phyloP scores from a whole-genome alignment of 2,329 filamentous ascomycete species.

The Claviceps capensis region DNA sequence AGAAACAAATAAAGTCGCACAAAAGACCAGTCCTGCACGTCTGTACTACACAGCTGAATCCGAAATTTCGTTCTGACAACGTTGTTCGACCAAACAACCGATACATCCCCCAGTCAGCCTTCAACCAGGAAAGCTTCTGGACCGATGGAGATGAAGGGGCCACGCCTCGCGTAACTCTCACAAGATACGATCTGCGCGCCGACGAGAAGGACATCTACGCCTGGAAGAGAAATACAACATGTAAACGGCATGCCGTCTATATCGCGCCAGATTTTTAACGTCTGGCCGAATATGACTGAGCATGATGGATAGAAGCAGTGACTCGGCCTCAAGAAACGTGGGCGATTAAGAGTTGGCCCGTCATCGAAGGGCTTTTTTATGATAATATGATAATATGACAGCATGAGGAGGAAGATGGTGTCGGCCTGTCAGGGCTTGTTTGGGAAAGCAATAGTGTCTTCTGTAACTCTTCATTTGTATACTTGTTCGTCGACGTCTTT shows the following conservation, averaged over 20 bases:
- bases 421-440: too few relatives aligned
- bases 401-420: too few relatives aligned
- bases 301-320: too few relatives aligned
- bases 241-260: neutral
- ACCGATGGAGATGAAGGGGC: neutral
- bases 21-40: neutral
- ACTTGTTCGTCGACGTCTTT: too few relatives aligned
- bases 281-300: neutral
- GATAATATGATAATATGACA: too few relatives aligned
- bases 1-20: neutral
- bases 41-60: neutral
- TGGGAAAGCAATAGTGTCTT: too few relatives aligned
- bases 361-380: too few relatives aligned
- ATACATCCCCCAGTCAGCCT: neutral
- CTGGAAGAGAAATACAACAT: neutral
- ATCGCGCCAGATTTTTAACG: neutral
- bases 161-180: constrained; percentile 5
- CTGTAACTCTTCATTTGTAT: too few relatives aligned
- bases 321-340: too few relatives aligned
- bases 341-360: too few relatives aligned
- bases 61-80: neutral
- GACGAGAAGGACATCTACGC: constrained; percentile 4
- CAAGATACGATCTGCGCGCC: constrained; percentile 4
- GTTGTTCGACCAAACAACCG: neutral
- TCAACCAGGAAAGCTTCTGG: constrained; percentile 3